A percentile compares a stretch with the other conserved stretches of the same genome.
Evolutionary conservation across 2,329 filamentous ascomycete genomes (phyloP).

Genomic region (Westerdykella sp.): DNA sequence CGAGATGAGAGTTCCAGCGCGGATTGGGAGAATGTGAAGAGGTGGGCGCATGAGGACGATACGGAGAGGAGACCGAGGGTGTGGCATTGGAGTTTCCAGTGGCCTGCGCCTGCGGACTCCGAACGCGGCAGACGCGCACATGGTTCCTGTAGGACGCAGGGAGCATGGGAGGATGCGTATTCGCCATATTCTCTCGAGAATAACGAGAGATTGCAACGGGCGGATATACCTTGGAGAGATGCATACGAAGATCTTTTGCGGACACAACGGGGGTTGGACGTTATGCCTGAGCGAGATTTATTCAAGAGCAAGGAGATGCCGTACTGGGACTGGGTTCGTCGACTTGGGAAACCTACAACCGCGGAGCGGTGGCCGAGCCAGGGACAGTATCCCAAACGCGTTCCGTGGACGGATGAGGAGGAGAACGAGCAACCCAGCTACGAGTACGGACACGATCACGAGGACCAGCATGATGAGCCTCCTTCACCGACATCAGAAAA

Average conservation of each 20-base stretch:
- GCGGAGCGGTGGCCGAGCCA: background rate
- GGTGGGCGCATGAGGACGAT: slow-evolving; percentile 3
- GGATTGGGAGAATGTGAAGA: slow-evolving; percentile 5
- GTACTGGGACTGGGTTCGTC: slow-evolving; percentile 10
- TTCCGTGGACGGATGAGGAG: slow-evolving; percentile 12
- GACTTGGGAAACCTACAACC: slow-evolving; percentile 5
- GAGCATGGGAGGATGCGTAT: slow-evolving; percentile 33
- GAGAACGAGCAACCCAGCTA: slow-evolving; percentile 27
- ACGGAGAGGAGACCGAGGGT: slow-evolving; percentile 5
- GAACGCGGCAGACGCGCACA: no score
- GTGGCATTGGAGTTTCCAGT: background rate
- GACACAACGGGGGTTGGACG: slow-evolving; percentile 21
- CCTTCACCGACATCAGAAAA: slow-evolving; percentile 22
- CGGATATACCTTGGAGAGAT: slow-evolving; percentile 46
- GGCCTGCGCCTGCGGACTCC: no score
- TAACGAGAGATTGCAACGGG: slow-evolving; percentile 33
- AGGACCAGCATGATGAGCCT: slow-evolving; percentile 31
- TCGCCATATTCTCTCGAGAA: slow-evolving; percentile 51
- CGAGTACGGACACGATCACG: slow-evolving; percentile 28
- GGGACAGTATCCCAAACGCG: slow-evolving; percentile 9
- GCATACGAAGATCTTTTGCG: slow-evolving; percentile 56
- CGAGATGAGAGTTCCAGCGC: background rate
- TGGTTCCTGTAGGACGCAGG: slow-evolving; percentile 34
- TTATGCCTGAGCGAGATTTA: slow-evolving; percentile 10
- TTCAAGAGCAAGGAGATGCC: slow-evolving; percentile 8